Percentiles rank a stretch among this genome's conserved stretches.
These are phyloP conservation scores for Trichoderma lentiforme DNA, from an alignment of 2,329 filamentous ascomycete genomes.

Conservation along the genomic window DNA sequence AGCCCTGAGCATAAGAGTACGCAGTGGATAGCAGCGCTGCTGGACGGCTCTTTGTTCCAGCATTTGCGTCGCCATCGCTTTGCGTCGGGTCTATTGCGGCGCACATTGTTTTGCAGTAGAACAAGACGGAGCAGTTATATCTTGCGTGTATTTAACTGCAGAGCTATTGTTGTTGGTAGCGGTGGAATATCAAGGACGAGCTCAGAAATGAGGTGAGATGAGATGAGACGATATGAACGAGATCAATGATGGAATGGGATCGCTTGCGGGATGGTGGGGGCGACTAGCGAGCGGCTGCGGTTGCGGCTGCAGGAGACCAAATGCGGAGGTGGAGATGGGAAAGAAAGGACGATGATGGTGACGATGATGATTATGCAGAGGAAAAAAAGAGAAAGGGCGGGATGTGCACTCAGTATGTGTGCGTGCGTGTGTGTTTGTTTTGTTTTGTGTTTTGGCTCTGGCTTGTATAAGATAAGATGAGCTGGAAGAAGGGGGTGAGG, in stretches of 20 bases:
- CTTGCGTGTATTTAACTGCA: neutral
- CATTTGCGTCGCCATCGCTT: neutral
- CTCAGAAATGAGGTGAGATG: neutral
- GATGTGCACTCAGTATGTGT: neutral
- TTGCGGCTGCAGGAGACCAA: neutral
- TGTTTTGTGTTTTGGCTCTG: neutral
- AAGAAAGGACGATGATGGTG: neutral
- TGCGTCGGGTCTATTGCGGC: neutral
- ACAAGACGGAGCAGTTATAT: neutral
- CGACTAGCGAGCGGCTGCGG: neutral
- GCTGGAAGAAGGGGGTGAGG: neutral
- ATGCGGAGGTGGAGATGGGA: neutral
- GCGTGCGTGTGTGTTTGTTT: neutral
- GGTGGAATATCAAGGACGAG: neutral
- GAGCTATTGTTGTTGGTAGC: neutral
- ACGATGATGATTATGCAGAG: neutral
- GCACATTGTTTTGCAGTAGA: neutral
- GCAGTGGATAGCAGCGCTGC: conserved; percentile 21
- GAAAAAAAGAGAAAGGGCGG: neutral
- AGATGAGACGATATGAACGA: neutral
- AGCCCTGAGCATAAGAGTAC: conserved; percentile 41
- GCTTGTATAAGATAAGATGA: neutral
- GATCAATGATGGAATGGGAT: neutral
- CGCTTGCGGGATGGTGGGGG: neutral
- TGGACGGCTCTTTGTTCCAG: neutral